Evolutionary conservation across 768 basidiomycete species (phyloP).

Genomic region (Suillus weaverae): DNA sequence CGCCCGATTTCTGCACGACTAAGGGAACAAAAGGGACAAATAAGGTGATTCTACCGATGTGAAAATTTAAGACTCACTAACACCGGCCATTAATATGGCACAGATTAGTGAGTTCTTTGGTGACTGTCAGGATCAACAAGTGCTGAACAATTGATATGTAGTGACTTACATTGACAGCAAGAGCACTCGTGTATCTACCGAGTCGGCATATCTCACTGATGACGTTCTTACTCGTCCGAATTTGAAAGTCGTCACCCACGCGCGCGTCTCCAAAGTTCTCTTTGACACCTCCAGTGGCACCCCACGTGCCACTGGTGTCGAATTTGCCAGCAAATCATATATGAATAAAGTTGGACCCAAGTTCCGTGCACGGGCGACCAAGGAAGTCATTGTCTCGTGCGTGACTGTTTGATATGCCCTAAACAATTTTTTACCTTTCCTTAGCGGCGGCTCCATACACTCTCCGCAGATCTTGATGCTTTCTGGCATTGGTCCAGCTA

Average conservation of each 20-base stretch:
- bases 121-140: not conserved
- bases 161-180: conserved; percentile 67
- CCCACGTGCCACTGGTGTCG: conserved; percentile 59
- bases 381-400: conserved; percentile 64
- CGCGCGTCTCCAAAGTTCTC: conserved; percentile 57
- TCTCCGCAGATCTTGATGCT: conserved; percentile 69
- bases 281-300: conserved; percentile 44
- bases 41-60: conserved; percentile 38
- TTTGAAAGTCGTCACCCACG: conserved; percentile 57
- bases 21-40: conserved; percentile 60
- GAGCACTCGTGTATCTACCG: conserved; percentile 58
- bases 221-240: conserved; percentile 66
- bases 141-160: conserved; percentile 26
- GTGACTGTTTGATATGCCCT: conserved; percentile 18
- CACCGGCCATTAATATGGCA: not conserved
- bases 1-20: conserved; percentile 56
- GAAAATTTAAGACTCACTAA: not conserved
- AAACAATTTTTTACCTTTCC: not conserved
- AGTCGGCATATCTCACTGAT: conserved; percentile 65
- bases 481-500: conserved; percentile 73
- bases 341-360: conserved; percentile 28
- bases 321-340: conserved; percentile 44
- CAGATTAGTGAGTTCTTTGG: conserved; percentile 43
- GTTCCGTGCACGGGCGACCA: conserved; percentile 49
- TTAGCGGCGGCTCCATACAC: conserved; percentile 62